Base-by-base conservation (phyloP, 768 basidiomycete species). In the Boletus huronensis region DNA sequence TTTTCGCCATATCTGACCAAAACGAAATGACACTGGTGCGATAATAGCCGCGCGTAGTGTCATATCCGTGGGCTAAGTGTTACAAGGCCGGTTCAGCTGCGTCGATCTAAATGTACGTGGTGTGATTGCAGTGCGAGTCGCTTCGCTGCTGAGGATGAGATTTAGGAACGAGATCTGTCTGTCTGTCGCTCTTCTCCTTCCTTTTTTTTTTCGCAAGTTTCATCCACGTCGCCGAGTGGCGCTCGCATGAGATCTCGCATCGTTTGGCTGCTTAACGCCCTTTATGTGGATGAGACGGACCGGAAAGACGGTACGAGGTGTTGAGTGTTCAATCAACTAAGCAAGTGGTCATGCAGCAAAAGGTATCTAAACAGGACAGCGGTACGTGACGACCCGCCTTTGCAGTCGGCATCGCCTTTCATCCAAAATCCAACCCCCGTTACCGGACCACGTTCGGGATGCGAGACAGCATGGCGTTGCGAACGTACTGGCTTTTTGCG, bases 151-250 rank as follows among this genome's bases (percentile, higher is more conserved):
- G 42, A 34, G 17, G 26, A 29, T 11, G 43, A 62, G 53, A 63
- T 63, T 53, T 48, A 65, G 63, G 59, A 51, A 62, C 56, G 44
- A 58, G 53, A 62, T 58, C 40, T 6, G 29, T 21, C 42, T 28
- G 44, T 35, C 10, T 38, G 17, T 48, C n/a, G 13, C 19, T 10
- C 16, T 26, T 47, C 3, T 11, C 38, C 13, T 21, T n/a, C 16
- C 9, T 17, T 34, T 44, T 45, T 31, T 31, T 17, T 26, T 42
- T 36, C 16, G 13, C 21, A 31, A 45, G 44, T 51, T 44, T 57
- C 31, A 19, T 17, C 39, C 32, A 34, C 46, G 46, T 44, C 51
- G 19, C 21, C 38, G 8, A 8, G 47, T 49, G 42, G 42, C 54
- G 55, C 35, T 51, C 35, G 21, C 43, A 31, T 29, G 26, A 6